These are phyloP conservation scores for Peziza echinospora DNA, from an alignment of 495 filamentous ascomycete genomes.

Conservation along the genomic window DNA sequence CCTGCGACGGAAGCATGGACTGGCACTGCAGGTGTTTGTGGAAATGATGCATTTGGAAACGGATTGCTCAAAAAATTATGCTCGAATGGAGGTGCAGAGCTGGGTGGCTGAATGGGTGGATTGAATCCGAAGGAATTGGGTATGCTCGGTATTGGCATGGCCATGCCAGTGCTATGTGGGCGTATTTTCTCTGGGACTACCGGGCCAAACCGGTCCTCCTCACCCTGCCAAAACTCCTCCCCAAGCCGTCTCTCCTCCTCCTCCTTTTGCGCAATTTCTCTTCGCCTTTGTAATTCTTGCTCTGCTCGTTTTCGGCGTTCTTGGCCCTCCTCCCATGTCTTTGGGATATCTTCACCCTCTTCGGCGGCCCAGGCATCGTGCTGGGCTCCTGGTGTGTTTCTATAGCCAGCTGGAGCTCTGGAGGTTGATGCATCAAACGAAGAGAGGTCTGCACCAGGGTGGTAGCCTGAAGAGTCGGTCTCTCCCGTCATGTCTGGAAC, in stretches of 20 bases:
- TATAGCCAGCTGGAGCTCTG: conserved; percentile 9
- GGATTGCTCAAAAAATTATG: background rate
- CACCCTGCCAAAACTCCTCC: conserved; percentile 1
- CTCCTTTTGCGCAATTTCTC: conserved; percentile 10
- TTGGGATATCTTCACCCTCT: conserved; percentile 10
- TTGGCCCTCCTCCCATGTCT: conserved; percentile 19
- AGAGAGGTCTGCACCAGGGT: background rate
- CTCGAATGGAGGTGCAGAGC: background rate
- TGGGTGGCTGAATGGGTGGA: background rate
- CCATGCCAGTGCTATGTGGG: background rate
- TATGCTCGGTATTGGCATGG: background rate
- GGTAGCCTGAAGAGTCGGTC: too few species aligned
- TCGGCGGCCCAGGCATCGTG: conserved; percentile 14
- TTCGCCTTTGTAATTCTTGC: conserved; percentile 14
- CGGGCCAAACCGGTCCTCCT: conserved; percentile 1
- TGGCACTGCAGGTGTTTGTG: background rate
- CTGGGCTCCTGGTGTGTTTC: conserved; percentile 4
- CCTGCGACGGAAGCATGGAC: background rate
- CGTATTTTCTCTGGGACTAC: background rate
- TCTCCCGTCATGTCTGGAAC: too few species aligned
- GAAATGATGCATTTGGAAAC: background rate
- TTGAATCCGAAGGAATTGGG: background rate
- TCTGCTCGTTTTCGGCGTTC: conserved; percentile 15
- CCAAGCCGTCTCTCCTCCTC: conserved; percentile 12
- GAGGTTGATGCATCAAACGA: background rate